phyloP scores from a whole-genome alignment of 106 monocot genomes.

The Allium cepa region DNA sequence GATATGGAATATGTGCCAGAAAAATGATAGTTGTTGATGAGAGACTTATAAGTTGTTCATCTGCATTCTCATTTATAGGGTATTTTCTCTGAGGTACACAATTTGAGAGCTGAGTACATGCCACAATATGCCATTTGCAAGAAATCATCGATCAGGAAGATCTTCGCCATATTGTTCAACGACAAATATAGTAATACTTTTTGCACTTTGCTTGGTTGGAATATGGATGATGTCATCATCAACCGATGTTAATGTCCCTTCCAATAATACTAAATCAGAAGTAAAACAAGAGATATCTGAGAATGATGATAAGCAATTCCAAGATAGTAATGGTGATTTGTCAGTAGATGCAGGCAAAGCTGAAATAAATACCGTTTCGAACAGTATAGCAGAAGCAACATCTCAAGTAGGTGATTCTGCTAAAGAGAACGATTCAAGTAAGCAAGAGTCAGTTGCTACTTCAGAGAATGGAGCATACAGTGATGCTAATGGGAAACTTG shows the following conservation, averaged over 20 bases:
- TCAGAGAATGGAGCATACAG: conserved; percentile 21
- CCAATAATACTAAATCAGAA: conserved; percentile 17
- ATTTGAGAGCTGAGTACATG: background rate
- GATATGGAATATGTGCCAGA: no score
- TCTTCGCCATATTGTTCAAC: conserved; percentile 67
- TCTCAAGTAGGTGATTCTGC: conserved; percentile 15
- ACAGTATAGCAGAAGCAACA: conserved; percentile 12
- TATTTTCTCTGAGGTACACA: background rate
- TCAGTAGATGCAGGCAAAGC: conserved; percentile 6
- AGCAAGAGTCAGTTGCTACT: conserved; percentile 14
- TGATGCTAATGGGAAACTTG: conserved; percentile 35
- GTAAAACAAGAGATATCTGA: conserved; percentile 16
- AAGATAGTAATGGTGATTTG: conserved; percentile 30
- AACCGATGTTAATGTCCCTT: conserved; percentile 25
- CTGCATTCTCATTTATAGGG: no score
- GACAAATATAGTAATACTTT: conserved; percentile 47
- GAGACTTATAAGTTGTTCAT: no score
- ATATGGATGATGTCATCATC: conserved; percentile 92
- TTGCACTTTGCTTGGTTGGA: conserved; percentile 77
- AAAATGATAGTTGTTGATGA: no score
- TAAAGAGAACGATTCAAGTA: conserved; percentile 12
- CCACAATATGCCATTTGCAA: conserved; percentile 61
- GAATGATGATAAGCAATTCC: conserved; percentile 16
- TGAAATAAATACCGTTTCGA: conserved; percentile 11
- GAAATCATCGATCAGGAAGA: conserved; percentile 40